phyloP scores from a whole-genome alignment of 2,329 filamentous ascomycete genomes.

The Curvularia lunata region DNA sequence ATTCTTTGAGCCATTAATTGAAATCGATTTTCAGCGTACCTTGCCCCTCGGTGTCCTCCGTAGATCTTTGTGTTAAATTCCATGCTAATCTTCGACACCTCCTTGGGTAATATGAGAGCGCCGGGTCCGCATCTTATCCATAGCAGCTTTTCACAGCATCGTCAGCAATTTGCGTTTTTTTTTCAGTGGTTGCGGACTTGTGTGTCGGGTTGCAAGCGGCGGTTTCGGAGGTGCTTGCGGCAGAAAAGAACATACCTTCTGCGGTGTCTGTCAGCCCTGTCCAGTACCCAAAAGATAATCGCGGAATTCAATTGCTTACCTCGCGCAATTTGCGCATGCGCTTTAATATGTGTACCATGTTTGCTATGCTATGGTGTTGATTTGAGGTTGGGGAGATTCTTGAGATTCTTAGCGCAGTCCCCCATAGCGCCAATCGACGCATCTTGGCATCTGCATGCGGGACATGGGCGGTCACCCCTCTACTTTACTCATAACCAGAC shows the following conservation, averaged over 20 bases:
- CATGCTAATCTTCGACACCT: slow-evolving; percentile 77
- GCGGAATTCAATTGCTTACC: slow-evolving; percentile 58
- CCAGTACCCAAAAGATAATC: neutral
- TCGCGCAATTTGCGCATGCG: slow-evolving; percentile 76
- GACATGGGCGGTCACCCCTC: neutral
- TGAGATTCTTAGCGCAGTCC: slow-evolving; percentile 31
- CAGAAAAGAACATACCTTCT: slow-evolving; percentile 42
- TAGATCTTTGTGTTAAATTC: slow-evolving; percentile 69
- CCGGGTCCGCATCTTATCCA: slow-evolving; percentile 80
- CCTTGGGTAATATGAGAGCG: slow-evolving; percentile 77
- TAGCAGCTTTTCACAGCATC: slow-evolving; percentile 63
- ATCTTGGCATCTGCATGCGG: slow-evolving; percentile 19
- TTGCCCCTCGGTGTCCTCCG: slow-evolving; percentile 74
- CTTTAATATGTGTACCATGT: slow-evolving; percentile 65
- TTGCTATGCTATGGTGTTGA: slow-evolving; percentile 26
- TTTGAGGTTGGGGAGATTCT: slow-evolving; percentile 30
- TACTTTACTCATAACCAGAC: neutral
- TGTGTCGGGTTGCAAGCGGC: slow-evolving; percentile 2
- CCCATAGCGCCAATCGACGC: slow-evolving; percentile 15
- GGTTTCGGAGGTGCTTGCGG: slow-evolving; percentile 26
- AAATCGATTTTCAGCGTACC: slow-evolving; percentile 57
- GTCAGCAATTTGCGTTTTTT: slow-evolving; percentile 13
- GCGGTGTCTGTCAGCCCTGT: slow-evolving; percentile 28
- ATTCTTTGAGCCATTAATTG: neutral
- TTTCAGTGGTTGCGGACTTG: neutral